These are phyloP conservation scores for Salvia sclarea DNA, from an alignment of 305 asterid species.

Conservation along the genomic window DNA sequence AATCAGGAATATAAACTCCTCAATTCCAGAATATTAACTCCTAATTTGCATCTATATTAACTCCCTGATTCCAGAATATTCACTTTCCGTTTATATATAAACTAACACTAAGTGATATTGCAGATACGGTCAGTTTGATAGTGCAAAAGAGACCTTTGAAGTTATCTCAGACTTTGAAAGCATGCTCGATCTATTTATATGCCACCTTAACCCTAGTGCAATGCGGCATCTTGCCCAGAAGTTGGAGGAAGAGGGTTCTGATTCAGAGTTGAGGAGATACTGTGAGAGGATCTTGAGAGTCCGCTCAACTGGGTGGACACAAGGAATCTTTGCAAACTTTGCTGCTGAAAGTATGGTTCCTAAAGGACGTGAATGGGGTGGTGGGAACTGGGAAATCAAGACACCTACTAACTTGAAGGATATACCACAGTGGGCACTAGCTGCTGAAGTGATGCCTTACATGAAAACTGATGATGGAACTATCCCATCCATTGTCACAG, in stretches of 20 bases:
- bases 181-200: conserved; percentile 91
- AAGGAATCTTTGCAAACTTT: conserved; percentile 97
- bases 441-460: conserved; percentile 99
- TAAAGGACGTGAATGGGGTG: conserved; percentile 99
- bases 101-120: conserved; percentile 38
- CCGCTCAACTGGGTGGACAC: conserved; percentile 99
- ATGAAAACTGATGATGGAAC: conserved; percentile 98
- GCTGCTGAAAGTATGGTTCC: conserved; percentile 99
- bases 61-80: no score
- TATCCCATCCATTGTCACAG: conserved; percentile 91
- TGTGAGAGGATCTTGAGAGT: conserved; percentile 96
- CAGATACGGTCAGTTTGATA: conserved; percentile 98
- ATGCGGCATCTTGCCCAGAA: conserved; percentile 97
- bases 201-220: conserved; percentile 99
- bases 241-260: conserved; percentile 85
- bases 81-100: not conserved
- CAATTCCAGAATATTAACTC: no score
- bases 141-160: conserved; percentile 98
- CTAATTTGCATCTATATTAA: no score
- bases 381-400: conserved; percentile 99
- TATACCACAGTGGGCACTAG: conserved; percentile 99
- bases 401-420: conserved; percentile 86
- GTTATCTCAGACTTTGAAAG: conserved; percentile 94
- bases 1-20: no score
- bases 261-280: conserved; percentile 92